Evolutionary conservation across 257 asterid species (phyloP).

Genomic region (Marsdenia floribunda): DNA sequence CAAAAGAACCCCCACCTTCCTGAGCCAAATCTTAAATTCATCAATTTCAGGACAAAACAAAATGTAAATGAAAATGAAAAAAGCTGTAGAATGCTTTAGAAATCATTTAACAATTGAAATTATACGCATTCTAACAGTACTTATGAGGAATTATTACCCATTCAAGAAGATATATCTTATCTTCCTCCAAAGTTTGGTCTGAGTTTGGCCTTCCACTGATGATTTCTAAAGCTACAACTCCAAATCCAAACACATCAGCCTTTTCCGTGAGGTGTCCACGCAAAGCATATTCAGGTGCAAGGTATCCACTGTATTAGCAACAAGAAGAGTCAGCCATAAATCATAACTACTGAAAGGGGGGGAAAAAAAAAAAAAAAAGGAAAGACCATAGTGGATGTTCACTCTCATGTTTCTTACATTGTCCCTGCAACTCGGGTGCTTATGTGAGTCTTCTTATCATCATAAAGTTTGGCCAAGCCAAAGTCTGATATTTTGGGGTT

Average conservation of each 20-base stretch:
- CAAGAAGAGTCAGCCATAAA: neutral
- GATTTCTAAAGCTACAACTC: slow-evolving; percentile 24
- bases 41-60: neutral
- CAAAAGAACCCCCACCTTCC: too few species aligned
- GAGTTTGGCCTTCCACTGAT: slow-evolving; percentile 25
- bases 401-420: slow-evolving; percentile 38
- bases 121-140: neutral
- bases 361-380: neutral
- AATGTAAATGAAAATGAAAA: too few species aligned
- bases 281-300: slow-evolving; percentile 21
- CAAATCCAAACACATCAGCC: slow-evolving; percentile 25
- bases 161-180: slow-evolving; percentile 25
- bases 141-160: slow-evolving; percentile 15
- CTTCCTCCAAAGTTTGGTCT: slow-evolving; percentile 17
- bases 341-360: neutral
- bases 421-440: slow-evolving; percentile 92
- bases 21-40: neutral
- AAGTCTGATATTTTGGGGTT: slow-evolving; percentile 71
- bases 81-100: too few species aligned
- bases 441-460: slow-evolving; percentile 53
- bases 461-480: slow-evolving; percentile 68
- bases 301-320: slow-evolving; percentile 19
- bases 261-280: slow-evolving; percentile 25
- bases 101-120: neutral
- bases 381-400: neutral